Conservation (phyloP, 2,329 filamentous ascomycete species). For the Sordariomycetes sp. region DNA sequence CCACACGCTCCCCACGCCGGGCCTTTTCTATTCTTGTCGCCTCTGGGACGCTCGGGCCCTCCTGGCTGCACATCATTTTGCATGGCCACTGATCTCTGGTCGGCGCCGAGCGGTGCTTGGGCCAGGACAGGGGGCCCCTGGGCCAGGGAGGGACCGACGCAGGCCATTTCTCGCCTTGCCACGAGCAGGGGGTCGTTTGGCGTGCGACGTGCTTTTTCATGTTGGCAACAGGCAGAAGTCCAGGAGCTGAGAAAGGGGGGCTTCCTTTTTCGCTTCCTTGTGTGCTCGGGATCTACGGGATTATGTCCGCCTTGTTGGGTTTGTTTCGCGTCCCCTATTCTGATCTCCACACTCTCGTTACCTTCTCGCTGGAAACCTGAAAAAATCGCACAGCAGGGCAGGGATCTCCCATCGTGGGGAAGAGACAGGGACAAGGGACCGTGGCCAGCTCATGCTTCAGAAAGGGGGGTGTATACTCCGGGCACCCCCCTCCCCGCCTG, state of each 20-base stretch:
- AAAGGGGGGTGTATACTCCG: background rate
- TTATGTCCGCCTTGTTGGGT: background rate
- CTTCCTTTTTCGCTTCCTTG: background rate
- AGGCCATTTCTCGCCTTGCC: background rate
- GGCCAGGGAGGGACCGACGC: background rate
- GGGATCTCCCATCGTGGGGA: background rate
- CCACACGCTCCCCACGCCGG: background rate
- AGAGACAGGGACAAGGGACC: background rate
- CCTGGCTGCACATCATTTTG: constrained; percentile 6
- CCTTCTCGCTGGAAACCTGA: background rate
- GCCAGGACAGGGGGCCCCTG: background rate
- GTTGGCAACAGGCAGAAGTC: no score
- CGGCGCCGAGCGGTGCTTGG: background rate
- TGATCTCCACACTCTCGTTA: background rate
- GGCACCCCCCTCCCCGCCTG: background rate
- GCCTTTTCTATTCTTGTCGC: background rate
- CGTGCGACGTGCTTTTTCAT: no score
- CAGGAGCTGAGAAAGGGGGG: no score
- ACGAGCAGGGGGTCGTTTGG: background rate
- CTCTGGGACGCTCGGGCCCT: background rate
- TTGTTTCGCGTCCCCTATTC: background rate
- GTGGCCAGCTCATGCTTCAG: background rate
- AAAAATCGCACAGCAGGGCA: background rate
- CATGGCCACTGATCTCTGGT: background rate
- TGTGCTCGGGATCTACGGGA: background rate